A percentile compares a stretch with the other conserved stretches of the same genome.
Conservation (phyloP, 306 rosid genomes). For the Trifolium pratense region DNA sequence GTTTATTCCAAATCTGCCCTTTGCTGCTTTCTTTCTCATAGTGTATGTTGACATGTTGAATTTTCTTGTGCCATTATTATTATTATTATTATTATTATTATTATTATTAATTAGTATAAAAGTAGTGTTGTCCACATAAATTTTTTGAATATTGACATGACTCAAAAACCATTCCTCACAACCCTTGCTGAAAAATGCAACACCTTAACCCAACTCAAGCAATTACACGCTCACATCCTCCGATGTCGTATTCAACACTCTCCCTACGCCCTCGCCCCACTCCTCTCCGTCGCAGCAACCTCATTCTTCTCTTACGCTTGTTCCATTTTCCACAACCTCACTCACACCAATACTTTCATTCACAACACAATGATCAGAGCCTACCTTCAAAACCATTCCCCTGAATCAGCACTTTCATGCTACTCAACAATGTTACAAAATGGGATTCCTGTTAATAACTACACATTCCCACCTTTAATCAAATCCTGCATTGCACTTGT, state of each 20-base stretch:
- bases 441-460: constrained; percentile 68
- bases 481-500: constrained; percentile 69
- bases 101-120: no score
- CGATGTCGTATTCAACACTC: constrained; percentile 46
- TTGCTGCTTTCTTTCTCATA: no score
- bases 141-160: constrained; percentile 47
- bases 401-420: constrained; percentile 48
- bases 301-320: constrained; percentile 63
- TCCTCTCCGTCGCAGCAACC: constrained; percentile 61
- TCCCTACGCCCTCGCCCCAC: constrained; percentile 63
- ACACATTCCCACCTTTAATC: constrained; percentile 76
- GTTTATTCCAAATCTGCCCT: no score
- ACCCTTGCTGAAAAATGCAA: constrained; percentile 55
- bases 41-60: no score
- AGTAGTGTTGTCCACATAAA: no score
- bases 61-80: no score
- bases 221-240: constrained; percentile 75
- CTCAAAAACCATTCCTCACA: constrained; percentile 43
- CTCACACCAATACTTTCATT: constrained; percentile 67
- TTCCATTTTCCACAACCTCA: constrained; percentile 57
- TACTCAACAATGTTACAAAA: constrained; percentile 61
- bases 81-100: no score
- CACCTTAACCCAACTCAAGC: constrained; percentile 64
- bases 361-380: constrained; percentile 79
- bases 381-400: constrained; percentile 48